Evolutionary conservation across 1,284 basidiomycete genomes (phyloP).

Genomic region (Apiotrichum veenhuisii): DNA sequence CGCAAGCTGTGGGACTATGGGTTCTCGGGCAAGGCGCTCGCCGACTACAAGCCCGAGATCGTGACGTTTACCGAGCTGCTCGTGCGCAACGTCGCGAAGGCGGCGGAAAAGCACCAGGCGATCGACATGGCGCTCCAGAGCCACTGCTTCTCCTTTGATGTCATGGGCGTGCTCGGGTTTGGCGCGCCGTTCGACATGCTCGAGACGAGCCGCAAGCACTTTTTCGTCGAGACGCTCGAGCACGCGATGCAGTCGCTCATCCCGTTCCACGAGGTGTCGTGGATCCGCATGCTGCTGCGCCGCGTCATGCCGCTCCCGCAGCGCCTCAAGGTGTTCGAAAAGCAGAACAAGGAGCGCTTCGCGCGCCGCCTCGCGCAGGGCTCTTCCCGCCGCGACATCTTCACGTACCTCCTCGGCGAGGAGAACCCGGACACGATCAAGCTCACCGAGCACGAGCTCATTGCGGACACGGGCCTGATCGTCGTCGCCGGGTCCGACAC

Average conservation of each 20-base stretch:
- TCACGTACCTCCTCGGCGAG: slow-evolving; percentile 14
- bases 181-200: slow-evolving; percentile 88
- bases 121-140: slow-evolving; percentile 33
- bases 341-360: slow-evolving; percentile 11
- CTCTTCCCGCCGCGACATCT: slow-evolving; percentile 4
- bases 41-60: slow-evolving; percentile 12
- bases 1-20: slow-evolving; percentile 14
- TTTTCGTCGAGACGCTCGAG: slow-evolving; percentile 11
- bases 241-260: slow-evolving; percentile 5
- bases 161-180: slow-evolving; percentile 77
- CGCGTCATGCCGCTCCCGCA: slow-evolving; percentile 2
- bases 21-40: slow-evolving; percentile 7
- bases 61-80: slow-evolving; percentile 9
- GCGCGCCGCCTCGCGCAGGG: slow-evolving; percentile 6
- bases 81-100: slow-evolving; percentile 2
- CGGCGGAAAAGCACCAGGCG: neutral
- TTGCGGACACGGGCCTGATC: slow-evolving; percentile 9
- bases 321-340: slow-evolving; percentile 4
- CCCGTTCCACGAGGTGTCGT: slow-evolving; percentile 5
- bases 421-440: slow-evolving; percentile 1
- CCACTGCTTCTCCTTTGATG: slow-evolving; percentile 81
- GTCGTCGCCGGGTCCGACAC: slow-evolving; percentile 15
- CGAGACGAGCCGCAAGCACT: slow-evolving; percentile 54
- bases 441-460: slow-evolving; percentile 4
- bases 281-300: slow-evolving; percentile 6